phyloP scores from a whole-genome alignment of 352 stramenopile genomes.

The Globisporangium lucens region DNA sequence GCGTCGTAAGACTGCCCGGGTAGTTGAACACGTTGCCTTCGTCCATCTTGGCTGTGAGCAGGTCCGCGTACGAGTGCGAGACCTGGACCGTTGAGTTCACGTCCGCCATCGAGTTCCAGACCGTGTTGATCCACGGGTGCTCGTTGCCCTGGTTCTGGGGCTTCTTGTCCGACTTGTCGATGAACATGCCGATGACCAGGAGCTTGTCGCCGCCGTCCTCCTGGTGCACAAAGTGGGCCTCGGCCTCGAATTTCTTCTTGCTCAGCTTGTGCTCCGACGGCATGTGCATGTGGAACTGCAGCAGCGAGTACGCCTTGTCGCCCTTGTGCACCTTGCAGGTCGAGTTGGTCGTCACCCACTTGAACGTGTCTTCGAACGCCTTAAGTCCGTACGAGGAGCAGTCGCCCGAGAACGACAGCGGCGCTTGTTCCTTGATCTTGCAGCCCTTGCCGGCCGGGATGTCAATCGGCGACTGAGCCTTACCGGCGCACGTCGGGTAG shows the following conservation, averaged over 20 bases:
- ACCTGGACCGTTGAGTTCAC: conserved; percentile 18
- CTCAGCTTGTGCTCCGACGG: conserved; percentile 42
- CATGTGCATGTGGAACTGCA: conserved; percentile 46
- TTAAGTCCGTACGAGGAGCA: conserved; percentile 17
- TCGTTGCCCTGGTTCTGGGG: background rate
- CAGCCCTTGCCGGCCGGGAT: background rate
- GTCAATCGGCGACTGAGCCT: conserved; percentile 21
- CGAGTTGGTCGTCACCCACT: conserved; percentile 11
- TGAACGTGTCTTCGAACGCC: conserved; percentile 16
- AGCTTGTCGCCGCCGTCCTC: conserved; percentile 20
- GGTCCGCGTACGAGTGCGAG: conserved; percentile 17
- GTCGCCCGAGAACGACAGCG: conserved; percentile 19
- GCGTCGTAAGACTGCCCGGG: conserved; percentile 61
- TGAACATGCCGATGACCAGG: conserved; percentile 29
- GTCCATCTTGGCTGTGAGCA: conserved; percentile 14
- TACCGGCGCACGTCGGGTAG: conserved; percentile 18
- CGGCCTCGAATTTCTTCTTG: conserved; percentile 26
- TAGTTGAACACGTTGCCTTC: conserved; percentile 57
- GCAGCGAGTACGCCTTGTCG: conserved; percentile 25
- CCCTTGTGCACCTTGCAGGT: conserved; percentile 18
- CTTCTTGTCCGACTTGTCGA: conserved; percentile 4
- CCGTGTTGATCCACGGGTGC: conserved; percentile 17
- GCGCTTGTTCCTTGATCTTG: conserved; percentile 6
- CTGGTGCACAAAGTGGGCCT: conserved; percentile 47
- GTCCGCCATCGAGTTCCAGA: conserved; percentile 13